phyloP scores from a whole-genome alignment of 164 flowering plant species.

The Dillenia suffruticosa region DNA sequence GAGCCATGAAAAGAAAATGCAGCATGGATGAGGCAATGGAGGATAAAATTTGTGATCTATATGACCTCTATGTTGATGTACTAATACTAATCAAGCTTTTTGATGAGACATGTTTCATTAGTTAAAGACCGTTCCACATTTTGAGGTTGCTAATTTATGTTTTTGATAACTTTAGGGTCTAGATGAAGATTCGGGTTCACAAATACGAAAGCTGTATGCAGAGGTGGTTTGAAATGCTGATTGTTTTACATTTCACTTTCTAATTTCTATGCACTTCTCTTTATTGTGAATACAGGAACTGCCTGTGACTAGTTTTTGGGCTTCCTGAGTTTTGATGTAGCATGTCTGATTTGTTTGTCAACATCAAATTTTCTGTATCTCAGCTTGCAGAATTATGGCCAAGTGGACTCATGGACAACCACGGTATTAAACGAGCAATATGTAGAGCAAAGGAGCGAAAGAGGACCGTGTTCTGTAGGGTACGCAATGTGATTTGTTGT shows the following conservation, averaged over 20 bases:
- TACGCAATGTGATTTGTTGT: constrained; percentile 9
- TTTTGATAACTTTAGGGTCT: constrained; percentile 54
- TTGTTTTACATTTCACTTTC: background rate
- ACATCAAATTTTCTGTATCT: constrained; percentile 4
- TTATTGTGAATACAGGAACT: background rate
- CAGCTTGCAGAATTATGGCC: constrained; percentile 98
- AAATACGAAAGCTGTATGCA: constrained; percentile 73
- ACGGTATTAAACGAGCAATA: constrained; percentile 81
- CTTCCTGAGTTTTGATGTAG: background rate
- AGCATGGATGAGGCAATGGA: constrained; percentile 71
- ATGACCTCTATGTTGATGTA: constrained; percentile 92
- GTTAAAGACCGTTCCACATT: too few relatives aligned
- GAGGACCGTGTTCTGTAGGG: constrained; percentile 42
- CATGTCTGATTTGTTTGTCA: background rate
- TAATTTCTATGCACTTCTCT: background rate
- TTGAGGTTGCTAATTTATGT: background rate
- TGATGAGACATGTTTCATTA: too few relatives aligned
- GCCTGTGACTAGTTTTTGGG: background rate
- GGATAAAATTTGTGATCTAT: constrained; percentile 93
- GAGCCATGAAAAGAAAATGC: constrained; percentile 38
- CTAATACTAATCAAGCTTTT: background rate
- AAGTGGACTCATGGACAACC: constrained; percentile 78
- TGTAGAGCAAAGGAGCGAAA: constrained; percentile 77
- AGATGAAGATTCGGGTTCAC: constrained; percentile 89
- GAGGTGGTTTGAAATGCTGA: constrained; percentile 49